Conservation (phyloP, 192 early-diverging fungal genomes). For the Piromyces sp. region DNA sequence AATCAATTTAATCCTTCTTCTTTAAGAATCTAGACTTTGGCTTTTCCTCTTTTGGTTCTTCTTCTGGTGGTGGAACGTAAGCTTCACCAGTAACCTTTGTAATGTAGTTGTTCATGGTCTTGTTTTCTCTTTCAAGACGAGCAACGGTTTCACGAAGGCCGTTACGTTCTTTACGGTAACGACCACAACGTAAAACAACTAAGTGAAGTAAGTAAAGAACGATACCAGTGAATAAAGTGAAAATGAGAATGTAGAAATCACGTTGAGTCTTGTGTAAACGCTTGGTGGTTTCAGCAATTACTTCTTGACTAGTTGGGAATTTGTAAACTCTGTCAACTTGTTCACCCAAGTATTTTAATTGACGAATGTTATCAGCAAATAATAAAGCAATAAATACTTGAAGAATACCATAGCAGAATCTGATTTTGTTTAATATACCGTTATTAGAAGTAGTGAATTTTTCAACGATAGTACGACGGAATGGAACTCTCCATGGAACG, state of each 20-base stretch:
- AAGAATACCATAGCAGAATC: neutral
- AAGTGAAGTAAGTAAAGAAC: neutral
- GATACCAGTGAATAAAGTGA: neutral
- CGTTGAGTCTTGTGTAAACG: neutral
- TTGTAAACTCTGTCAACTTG: neutral
- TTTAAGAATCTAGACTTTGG: neutral
- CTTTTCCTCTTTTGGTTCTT: neutral
- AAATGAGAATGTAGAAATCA: neutral
- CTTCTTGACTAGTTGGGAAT: neutral
- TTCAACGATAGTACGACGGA: neutral
- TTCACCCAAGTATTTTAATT: neutral
- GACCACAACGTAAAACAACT: neutral
- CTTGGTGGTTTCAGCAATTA: neutral
- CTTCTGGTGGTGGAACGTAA: neutral
- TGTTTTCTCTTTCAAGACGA: neutral
- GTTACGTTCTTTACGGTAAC: neutral
- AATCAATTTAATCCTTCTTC: neutral
- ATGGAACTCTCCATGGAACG: neutral
- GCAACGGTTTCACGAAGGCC: neutral
- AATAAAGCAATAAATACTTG: neutral
- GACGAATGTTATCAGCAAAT: neutral
- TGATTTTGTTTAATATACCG: neutral
- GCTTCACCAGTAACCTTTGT: neutral
- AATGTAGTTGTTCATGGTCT: neutral
- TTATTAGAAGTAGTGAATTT: neutral